Percentiles rank a stretch among this genome's conserved stretches.
Evolutionary conservation across 768 basidiomycete genomes (phyloP).

Genomic region (Collybia sp.): DNA sequence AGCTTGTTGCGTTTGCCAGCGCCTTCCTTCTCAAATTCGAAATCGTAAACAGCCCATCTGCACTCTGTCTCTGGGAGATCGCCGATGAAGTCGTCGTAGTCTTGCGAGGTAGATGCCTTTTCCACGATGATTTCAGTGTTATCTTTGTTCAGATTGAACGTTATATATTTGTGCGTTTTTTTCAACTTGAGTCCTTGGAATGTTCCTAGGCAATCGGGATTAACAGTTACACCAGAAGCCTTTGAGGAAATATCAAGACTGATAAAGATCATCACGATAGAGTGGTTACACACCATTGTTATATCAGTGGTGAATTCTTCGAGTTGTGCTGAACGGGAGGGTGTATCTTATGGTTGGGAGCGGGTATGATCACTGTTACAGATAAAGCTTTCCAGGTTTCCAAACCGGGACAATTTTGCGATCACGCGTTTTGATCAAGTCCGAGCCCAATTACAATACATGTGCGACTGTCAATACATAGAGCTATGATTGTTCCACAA

Average conservation of each 20-base stretch:
- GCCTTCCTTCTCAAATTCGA: constrained; percentile 71
- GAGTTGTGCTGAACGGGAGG: neutral
- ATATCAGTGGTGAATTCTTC: neutral
- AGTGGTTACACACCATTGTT: too few relatives aligned
- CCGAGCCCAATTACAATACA: neutral
- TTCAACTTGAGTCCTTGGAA: constrained; percentile 73
- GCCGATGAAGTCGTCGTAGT: constrained; percentile 71
- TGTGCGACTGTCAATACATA: constrained; percentile 1
- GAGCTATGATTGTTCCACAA: constrained; percentile 35
- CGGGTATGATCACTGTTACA: constrained; percentile 6
- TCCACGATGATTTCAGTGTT: constrained; percentile 75
- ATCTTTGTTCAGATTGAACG: constrained; percentile 61
- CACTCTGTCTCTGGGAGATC: constrained; percentile 74
- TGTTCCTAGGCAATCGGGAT: constrained; percentile 48
- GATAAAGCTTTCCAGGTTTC: constrained; percentile 9
- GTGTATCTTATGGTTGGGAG: constrained; percentile 20
- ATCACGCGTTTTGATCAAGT: constrained; percentile 3
- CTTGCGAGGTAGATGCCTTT: constrained; percentile 45
- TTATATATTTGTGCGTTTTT: constrained; percentile 79
- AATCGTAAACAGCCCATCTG: constrained; percentile 92
- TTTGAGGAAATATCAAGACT: constrained; percentile 10
- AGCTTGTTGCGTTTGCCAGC: constrained; percentile 86
- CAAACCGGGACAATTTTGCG: neutral
- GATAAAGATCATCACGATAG: too few relatives aligned
- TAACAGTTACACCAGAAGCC: constrained; percentile 67